phyloP scores from a whole-genome alignment of 73 alveolate species.

The Tetrahymena malaccensis region DNA sequence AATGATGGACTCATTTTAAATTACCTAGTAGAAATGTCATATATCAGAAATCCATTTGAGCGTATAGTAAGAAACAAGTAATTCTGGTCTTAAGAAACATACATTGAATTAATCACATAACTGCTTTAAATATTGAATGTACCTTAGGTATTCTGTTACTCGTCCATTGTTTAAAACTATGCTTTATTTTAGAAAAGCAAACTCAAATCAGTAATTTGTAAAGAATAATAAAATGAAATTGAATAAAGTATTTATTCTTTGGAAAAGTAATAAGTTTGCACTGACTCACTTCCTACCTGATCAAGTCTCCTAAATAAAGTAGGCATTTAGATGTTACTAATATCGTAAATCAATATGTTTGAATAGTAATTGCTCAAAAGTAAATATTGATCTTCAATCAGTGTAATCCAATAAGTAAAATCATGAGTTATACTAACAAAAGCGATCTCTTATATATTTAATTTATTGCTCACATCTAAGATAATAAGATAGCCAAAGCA shows the following conservation, averaged over 20 bases:
- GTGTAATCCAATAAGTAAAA: background rate
- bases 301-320: background rate
- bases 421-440: background rate
- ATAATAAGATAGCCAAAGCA: background rate
- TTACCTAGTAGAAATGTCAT: background rate
- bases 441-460: background rate
- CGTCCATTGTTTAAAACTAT: background rate
- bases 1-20: background rate
- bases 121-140: background rate
- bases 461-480: background rate
- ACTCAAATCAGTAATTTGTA: background rate
- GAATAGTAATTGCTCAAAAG: background rate
- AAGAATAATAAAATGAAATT: background rate
- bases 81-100: background rate
- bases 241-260: background rate
- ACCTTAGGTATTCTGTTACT: background rate
- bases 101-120: background rate
- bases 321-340: background rate
- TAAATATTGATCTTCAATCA: background rate
- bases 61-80: background rate
- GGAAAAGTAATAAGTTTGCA: background rate
- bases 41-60: background rate
- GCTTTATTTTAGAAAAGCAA: background rate
- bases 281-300: background rate
- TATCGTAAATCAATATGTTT: background rate